Conservation (phyloP, 75 land plant species). For the Pinus taeda region DNA sequence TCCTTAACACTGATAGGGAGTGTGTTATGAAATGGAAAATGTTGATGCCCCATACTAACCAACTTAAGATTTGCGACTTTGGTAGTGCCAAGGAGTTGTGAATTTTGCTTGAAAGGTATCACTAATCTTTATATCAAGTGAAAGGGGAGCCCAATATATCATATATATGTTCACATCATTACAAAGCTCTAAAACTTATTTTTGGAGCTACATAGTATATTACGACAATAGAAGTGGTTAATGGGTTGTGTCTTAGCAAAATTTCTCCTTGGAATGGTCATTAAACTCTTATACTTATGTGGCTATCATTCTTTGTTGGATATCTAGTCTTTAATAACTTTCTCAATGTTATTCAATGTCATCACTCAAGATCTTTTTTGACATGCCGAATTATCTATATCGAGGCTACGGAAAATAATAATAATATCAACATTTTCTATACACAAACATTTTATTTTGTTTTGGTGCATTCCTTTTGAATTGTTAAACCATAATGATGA, state of each 20-base stretch:
- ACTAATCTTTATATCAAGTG: too few species aligned
- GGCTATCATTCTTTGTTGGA: background rate
- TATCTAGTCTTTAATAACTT: background rate
- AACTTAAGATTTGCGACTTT: slow-evolving; percentile 91
- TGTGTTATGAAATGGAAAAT: slow-evolving; percentile 20
- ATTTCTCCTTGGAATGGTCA: slow-evolving; percentile 88
- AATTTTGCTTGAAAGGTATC: background rate
- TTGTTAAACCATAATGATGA: background rate
- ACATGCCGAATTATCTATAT: background rate
- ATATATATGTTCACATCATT: too few species aligned
- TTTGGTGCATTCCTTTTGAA: background rate
- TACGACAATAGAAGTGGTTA: slow-evolving; percentile 95
- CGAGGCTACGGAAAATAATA: background rate
- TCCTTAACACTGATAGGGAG: background rate
- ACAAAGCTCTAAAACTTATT: too few species aligned
- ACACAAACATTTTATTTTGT: background rate
- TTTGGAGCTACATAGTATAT: too few species aligned
- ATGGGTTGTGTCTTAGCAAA: slow-evolving; percentile 98
- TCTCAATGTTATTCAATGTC: background rate
- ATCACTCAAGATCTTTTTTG: background rate
- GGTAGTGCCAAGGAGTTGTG: slow-evolving; percentile 92
- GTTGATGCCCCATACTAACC: slow-evolving; percentile 96
- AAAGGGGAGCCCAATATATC: too few species aligned
- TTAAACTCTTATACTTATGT: background rate
- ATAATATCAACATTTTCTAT: background rate